Evolutionary conservation across 208 protist species (phyloP), one percentile per base, ranked within the genome.

Genomic region (Blechomonas ayalai): DNA sequence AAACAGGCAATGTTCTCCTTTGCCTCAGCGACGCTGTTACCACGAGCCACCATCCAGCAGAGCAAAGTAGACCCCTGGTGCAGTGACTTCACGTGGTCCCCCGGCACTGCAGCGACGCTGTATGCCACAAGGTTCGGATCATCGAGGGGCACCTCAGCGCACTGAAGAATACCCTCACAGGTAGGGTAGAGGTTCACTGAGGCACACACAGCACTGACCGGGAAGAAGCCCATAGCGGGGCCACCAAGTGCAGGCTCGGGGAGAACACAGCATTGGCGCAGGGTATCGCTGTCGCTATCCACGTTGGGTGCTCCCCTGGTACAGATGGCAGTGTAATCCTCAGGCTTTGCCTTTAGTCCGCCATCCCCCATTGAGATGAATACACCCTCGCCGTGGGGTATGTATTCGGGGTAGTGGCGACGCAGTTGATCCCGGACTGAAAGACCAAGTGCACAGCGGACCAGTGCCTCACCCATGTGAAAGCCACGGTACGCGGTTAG

Each of bases 121-220:
- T 52, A 81, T 2, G 46, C 70, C 1, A 90, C 73, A 4, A 90
- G 59, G 3, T 51, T 52, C 12, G 26, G 40, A n/a, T 82, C 67
- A 9, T 29, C 50, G 0, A 39, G 19, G 2, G 57, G 52, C 28
- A 65, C 61, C n/a, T 52, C 27, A 41, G 49, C 59, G 43, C 65
- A 64, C 13, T 38, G 20, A 18, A 89, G 59, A 8, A 51, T 26
- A 10, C 80, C 80, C 0, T 52, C 55, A 0, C 23, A 8, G 0
- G 26, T 6, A 0, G 82, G 82, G 41, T 85, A 86, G 1, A 90
- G 16, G 45, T 90, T 90, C 25, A 80, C 71, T 13, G 77, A 87
- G 2, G 82, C 72, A 2, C 56, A 72, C 52, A 55, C 66, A 43
- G 51, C 49, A 29, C 48, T 40, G 0, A 56, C 31, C 2, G 64